Evolutionary conservation across 139 green algal genomes (phyloP).

Genomic region (Eudorina sp.): DNA sequence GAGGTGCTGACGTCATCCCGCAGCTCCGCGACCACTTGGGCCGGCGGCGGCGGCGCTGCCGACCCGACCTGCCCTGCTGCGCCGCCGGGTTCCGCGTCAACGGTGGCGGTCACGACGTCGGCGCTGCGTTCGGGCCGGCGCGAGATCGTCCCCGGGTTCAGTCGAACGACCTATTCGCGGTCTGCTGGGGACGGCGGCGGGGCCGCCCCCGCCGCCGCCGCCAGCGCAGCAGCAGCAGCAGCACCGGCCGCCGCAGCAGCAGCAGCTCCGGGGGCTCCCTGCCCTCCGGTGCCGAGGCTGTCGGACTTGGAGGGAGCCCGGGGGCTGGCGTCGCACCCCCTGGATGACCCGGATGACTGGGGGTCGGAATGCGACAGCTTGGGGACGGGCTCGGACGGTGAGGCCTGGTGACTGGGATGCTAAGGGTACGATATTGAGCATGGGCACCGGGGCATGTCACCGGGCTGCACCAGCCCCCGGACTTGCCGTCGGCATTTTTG

Average conservation of each 20-base stretch:
- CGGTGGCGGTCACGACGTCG: not conserved
- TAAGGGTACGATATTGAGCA: too few relatives aligned
- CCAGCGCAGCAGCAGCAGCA: not conserved
- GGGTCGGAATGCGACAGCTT: not conserved
- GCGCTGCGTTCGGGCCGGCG: not conserved
- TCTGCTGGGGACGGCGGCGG: not conserved
- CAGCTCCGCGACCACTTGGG: too few relatives aligned
- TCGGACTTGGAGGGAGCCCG: not conserved
- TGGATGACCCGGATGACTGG: constrained; percentile 2
- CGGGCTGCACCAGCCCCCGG: too few relatives aligned
- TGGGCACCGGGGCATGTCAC: too few relatives aligned
- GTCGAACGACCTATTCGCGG: not conserved
- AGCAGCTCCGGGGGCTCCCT: too few relatives aligned
- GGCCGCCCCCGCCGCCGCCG: not conserved
- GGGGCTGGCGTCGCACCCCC: constrained; percentile 7
- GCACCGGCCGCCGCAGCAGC: not conserved
- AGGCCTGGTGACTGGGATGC: too few relatives aligned
- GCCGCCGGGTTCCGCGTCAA: not conserved
- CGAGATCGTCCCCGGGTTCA: not conserved
- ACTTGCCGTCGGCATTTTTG: too few relatives aligned
- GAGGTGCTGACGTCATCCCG: too few relatives aligned
- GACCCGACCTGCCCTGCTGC: not conserved
- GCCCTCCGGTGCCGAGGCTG: not conserved
- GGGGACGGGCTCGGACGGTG: too few relatives aligned
- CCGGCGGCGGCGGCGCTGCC: not conserved